Base-by-base conservation (phyloP, 1,139 yeast genomes). In the Saccharomycopsis hybrid region DNA sequence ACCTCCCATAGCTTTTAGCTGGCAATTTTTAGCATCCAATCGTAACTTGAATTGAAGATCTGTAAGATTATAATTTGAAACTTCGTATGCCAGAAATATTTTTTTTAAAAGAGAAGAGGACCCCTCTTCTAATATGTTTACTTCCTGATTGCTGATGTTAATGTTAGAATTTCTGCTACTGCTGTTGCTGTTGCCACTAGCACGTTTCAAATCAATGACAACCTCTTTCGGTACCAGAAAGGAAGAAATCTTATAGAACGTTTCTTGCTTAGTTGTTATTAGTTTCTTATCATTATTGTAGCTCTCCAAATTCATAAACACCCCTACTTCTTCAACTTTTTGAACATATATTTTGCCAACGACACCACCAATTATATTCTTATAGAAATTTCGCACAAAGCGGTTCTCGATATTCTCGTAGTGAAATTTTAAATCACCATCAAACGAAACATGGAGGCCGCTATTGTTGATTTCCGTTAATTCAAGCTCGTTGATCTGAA, bases 381-480 rank as follows among this genome's bases (percentile, higher is more conserved):
- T 18, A 27, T 37, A 43, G 3, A 24, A 9, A 5, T 31, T 30
- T 28, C 43, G 18, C 5, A 31, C 27, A 5, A 13, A 7, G 3
- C 28, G 4, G 7, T 38, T 40, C 29, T 40, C 36, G 13, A 47
- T 24, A 8, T 18, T 29, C 5, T 18, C 41, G 28, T 43, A 47
- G 25, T 50, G 36, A 8, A 50, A 45, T 8, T 4, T 5, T 7
- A 47, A 18, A 5, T 27, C 32, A 7, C 51, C 51, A 32, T 47
- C 37, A 3, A 47, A 11, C 13, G 39, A 28, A 3, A 42, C 33
- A 8, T 24, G 28, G 3, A 43, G 7, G 3, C 53, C 53, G 3
- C n/a, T n/a, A 31, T 50, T 37, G 30, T 41, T 43, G 7, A 50
- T 29, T 28, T 43, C 48, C 3, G 11, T 35, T 13, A 50, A n/a